phyloP scores from a whole-genome alignment of 352 stramenopile genomes.

The Pythium myriotylum region DNA sequence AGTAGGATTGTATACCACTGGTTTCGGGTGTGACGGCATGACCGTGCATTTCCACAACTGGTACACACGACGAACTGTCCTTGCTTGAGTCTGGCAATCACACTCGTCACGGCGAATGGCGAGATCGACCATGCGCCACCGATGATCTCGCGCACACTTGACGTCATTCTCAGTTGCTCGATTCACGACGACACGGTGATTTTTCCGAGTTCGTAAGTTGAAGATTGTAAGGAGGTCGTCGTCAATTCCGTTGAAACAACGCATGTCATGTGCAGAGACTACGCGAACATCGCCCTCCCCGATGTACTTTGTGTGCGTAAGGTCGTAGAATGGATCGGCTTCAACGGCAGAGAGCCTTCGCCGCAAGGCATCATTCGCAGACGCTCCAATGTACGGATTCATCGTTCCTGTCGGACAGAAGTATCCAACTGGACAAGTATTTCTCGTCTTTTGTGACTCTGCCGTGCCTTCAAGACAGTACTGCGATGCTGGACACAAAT shows the following conservation, averaged over 20 bases:
- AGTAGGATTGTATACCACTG: constrained; percentile 40
- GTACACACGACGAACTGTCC: constrained; percentile 89
- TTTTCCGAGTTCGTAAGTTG: constrained; percentile 19
- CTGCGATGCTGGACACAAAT: constrained; percentile 89
- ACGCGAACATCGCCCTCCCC: constrained; percentile 86
- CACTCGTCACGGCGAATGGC: constrained; percentile 91
- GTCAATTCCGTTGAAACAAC: constrained; percentile 90
- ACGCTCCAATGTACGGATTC: constrained; percentile 81
- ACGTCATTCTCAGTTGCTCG: constrained; percentile 73
- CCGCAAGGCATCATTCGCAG: constrained; percentile 91
- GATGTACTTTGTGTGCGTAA: constrained; percentile 89
- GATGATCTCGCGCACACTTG: constrained; percentile 92
- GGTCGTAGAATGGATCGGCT: constrained; percentile 74
- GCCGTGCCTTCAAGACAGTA: constrained; percentile 90
- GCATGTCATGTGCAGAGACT: constrained; percentile 90
- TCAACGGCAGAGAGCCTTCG: constrained; percentile 60
- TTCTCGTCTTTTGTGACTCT: constrained; percentile 74
- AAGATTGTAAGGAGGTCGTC: constrained; percentile 72
- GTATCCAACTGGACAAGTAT: constrained; percentile 88
- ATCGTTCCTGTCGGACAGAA: constrained; percentile 96
- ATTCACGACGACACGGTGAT: constrained; percentile 45
- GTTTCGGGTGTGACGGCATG: constrained; percentile 26
- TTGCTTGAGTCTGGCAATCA: constrained; percentile 89
- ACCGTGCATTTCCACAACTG: constrained; percentile 94
- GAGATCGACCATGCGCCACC: constrained; percentile 90